Evolutionary conservation across 495 filamentous ascomycete species (phyloP), one percentile per base, ranked within the genome.

Genomic region (Podospora comata): DNA sequence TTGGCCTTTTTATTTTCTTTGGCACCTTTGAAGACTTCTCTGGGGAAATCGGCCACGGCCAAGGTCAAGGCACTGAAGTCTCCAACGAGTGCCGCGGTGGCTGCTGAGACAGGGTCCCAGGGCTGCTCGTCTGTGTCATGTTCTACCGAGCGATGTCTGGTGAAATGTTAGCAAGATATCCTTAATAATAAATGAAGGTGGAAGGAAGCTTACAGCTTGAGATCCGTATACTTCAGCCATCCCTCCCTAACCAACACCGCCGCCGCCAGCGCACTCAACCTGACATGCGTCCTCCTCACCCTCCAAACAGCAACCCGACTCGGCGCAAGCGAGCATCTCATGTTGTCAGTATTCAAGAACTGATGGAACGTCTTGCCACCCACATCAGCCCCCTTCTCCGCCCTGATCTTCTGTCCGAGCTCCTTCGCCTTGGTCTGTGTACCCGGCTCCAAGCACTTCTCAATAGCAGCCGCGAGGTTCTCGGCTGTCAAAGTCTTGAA

Each of bases 1-100:
- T 73, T 74, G 30, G 58, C 62, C 28, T 70, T 71, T n/a, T 69
- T 74, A 15, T 20, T 65, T 79, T 77, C 28, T 23, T 23, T 4
- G 78, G 67, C 79, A 67, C 85, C 85, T 34, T 71, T 71, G 68
- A 92, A 88, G 19, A 96, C 85, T 18, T 90, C 90, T 16, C 85
- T 81, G 0, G 94, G 94, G 26, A 97, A 86, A 70, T 96, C 92
- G 4, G 90, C 91, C 34, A 94, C 80, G 0, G 92, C 93, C 84
- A 94, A 91, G 73, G 90, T 84, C 61, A 98, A 85, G 67, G 83
- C 89, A 18, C 87, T 83, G 48, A 92, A 81, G 7, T 92, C 91
- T 5, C 92, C 92, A 16, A 94, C 79, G 2, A 97, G 76, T 0
- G 92, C 90, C 19, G 88, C 86, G 1, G 91, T 87, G 34, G 85